Conservation (phyloP, 345 rosid species). For the Linum lewisii region DNA sequence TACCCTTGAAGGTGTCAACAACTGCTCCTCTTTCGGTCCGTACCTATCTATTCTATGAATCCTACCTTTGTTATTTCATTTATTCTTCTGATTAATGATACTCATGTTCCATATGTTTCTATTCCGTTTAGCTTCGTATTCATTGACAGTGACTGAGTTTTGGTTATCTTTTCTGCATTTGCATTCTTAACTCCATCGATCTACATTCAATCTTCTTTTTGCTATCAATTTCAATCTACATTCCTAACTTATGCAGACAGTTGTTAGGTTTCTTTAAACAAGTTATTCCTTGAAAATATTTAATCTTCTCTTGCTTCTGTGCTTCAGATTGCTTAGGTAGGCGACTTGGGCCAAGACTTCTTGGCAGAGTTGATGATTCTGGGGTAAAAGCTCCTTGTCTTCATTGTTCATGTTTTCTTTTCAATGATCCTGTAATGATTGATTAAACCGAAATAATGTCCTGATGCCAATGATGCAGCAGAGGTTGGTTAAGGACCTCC, state of each 20-base stretch:
- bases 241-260: no score
- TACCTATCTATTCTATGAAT: constrained; percentile 14
- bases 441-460: constrained; percentile 16
- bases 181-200: neutral
- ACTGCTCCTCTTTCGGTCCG: constrained; percentile 99
- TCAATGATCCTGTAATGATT: neutral
- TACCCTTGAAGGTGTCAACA: constrained; percentile 99
- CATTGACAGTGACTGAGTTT: neutral
- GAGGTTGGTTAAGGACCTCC: constrained; percentile 83
- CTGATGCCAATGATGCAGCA: constrained; percentile 32
- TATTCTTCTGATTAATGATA: neutral
- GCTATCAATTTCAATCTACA: neutral
- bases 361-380: constrained; percentile 84
- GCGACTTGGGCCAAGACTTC: constrained; percentile 93
- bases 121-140: neutral
- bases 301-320: neutral
- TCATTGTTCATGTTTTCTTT: neutral
- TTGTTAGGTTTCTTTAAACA: no score
- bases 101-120: neutral
- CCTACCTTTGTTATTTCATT: no score
- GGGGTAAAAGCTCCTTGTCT: constrained; percentile 45
- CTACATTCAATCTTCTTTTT: neutral
- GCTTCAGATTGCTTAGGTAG: constrained; percentile 95
- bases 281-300: no score
- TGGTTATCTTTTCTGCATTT: neutral